Percentiles rank a stretch among this genome's conserved stretches.
These are phyloP conservation scores for Colletotrichum sp. DNA, from an alignment of 2,329 filamentous ascomycete genomes.

Conservation along the genomic window DNA sequence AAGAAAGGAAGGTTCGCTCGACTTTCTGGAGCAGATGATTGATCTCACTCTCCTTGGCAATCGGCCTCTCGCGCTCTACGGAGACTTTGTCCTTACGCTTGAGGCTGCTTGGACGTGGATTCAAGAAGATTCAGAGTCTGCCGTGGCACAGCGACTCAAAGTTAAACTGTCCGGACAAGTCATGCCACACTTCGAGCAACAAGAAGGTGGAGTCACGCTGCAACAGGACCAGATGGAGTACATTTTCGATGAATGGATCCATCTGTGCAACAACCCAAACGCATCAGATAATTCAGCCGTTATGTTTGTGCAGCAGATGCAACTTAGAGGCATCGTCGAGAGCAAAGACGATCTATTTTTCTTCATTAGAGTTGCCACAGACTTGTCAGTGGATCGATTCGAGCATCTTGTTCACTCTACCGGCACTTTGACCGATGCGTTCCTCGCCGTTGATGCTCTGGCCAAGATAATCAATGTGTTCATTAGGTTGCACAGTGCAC, in stretches of 20 bases:
- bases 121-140: slow-evolving; percentile 70
- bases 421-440: slow-evolving; percentile 63
- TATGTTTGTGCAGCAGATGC: slow-evolving; percentile 85
- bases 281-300: slow-evolving; percentile 74
- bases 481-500: slow-evolving; percentile 72
- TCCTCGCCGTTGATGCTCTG: slow-evolving; percentile 76
- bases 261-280: slow-evolving; percentile 78
- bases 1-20: slow-evolving; percentile 74
- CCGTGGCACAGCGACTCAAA: slow-evolving; percentile 74
- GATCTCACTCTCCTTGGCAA: slow-evolving; percentile 81
- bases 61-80: slow-evolving; percentile 77
- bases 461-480: slow-evolving; percentile 81
- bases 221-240: slow-evolving; percentile 90
- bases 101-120: slow-evolving; percentile 85
- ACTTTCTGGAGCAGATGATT: slow-evolving; percentile 81
- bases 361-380: slow-evolving; percentile 83
- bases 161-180: slow-evolving; percentile 61
- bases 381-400: slow-evolving; percentile 78
- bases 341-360: slow-evolving; percentile 77
- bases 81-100: slow-evolving; percentile 85
- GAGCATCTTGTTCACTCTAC: slow-evolving; percentile 72
- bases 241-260: slow-evolving; percentile 94
- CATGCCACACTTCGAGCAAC: slow-evolving; percentile 44
- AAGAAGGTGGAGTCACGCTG: not conserved
- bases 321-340: slow-evolving; percentile 74